Percentiles rank a stretch among this genome's conserved stretches.
phyloP scores from a whole-genome alignment of 2,329 filamentous ascomycete genomes.

The Neonectria neomacrospora region DNA sequence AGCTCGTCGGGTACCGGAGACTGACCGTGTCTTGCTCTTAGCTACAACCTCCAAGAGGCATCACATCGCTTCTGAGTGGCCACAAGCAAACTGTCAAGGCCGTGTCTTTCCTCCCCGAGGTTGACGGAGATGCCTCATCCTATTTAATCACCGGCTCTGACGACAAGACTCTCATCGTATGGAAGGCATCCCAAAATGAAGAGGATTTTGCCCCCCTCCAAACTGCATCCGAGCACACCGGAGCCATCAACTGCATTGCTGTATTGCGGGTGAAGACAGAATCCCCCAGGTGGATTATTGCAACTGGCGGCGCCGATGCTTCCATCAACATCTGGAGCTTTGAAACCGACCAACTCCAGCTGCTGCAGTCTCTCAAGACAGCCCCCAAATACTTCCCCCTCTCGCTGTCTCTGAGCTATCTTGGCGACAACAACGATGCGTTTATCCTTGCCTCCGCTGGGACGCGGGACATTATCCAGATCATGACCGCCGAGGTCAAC shows the following conservation, averaged over 20 bases:
- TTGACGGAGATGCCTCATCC: conserved; percentile 57
- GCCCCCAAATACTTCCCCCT: conserved; percentile 86
- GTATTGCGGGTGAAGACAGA: conserved; percentile 49
- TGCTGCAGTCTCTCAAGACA: conserved; percentile 77
- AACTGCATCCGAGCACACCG: conserved; percentile 72
- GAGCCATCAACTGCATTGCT: conserved; percentile 77
- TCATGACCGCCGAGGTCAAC: conserved; percentile 71
- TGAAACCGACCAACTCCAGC: conserved; percentile 56
- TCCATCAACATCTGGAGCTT: conserved; percentile 78
- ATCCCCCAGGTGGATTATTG: conserved; percentile 61
- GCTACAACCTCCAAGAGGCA: conserved; percentile 61
- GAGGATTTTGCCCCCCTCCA: conserved; percentile 57
- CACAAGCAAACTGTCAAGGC: conserved; percentile 86
- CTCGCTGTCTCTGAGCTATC: conserved; percentile 73
- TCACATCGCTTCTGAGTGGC: conserved; percentile 75
- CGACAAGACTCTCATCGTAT: conserved; percentile 81
- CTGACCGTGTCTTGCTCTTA: conserved; percentile 36
- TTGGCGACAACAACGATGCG: conserved; percentile 63
- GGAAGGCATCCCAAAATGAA: conserved; percentile 58
- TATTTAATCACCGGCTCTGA: conserved; percentile 83
- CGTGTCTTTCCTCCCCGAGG: conserved; percentile 76
- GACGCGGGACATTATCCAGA: conserved; percentile 82
- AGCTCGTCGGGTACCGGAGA: not conserved
- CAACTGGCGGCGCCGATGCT: conserved; percentile 85
- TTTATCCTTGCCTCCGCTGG: conserved; percentile 85